Base-by-base conservation (phyloP, 148 eudicot species). In the Vaccinium myrtillus region DNA sequence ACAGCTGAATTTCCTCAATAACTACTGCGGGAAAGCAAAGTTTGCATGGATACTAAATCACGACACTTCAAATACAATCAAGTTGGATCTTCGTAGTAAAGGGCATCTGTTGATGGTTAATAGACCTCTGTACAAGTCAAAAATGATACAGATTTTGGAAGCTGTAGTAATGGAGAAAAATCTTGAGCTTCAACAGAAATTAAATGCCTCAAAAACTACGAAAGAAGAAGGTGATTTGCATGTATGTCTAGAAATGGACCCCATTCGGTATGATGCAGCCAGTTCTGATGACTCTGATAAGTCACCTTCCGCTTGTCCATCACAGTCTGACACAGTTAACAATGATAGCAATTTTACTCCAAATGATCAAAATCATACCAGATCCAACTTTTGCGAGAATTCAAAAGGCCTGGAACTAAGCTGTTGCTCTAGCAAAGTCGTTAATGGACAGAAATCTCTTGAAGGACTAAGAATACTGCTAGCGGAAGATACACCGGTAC, bases 401-500 rank as follows among this genome's bases (percentile, higher is more conserved):
- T 25, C 82, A 36, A 87, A 55, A 48, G 43, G 36, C 48, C 76
- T 74, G 46, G 75, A 86, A 77, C 83, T 71, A 23, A 83, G 77
- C 74, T 18, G 75, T 36, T 80, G 86, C 80, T 79, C 86, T 54
- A 80, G 69, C 55, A 89, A 89, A 84, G 86, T 77, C 32, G 86
- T 71, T 83, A 88, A 84, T 77, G 91, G 83, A 10, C 90, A 87
- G 65, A 91, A 87, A 85, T 85, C 90, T 65, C 87, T 96, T 73
- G 91, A 89, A 63, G 98, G 99, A 32, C 69, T 96, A 18, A 80
- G 88, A 71, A 89, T 96, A 85, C 91, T 96, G 79, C 92, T 96
- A 50, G 99, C 98, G 81, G 99, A 96, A 89, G 99, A 96, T 86
- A 96, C 97, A 48, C 95, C 95, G 0, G 91, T 96, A n/a, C 93